Conservation (phyloP, 352 stramenopile genomes). For the Pythium phragmitis region DNA sequence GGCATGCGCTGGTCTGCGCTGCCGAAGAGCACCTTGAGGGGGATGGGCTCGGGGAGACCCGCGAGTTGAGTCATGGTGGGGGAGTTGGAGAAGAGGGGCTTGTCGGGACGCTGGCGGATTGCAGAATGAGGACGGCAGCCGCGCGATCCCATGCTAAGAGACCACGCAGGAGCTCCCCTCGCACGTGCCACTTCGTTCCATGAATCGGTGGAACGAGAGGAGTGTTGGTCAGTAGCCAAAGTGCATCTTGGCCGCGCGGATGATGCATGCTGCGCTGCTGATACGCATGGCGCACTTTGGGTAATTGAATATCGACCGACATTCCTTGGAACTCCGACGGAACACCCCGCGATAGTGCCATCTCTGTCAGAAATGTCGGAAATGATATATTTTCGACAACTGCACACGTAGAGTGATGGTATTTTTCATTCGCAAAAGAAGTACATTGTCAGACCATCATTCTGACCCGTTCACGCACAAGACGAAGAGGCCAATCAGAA, state of each 20-base stretch:
- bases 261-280: too few species aligned
- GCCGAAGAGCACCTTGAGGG: conserved; percentile 46
- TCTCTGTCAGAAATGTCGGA: too few species aligned
- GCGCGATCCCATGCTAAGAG: too few species aligned
- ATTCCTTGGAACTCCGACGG: too few species aligned
- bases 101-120: background rate
- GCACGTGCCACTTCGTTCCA: too few species aligned
- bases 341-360: too few species aligned
- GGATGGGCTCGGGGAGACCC: conserved; percentile 35
- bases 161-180: too few species aligned
- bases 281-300: too few species aligned
- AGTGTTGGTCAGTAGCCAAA: too few species aligned
- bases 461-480: conserved; percentile 6
- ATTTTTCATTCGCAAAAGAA: background rate
- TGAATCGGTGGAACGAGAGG: too few species aligned
- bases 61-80: conserved; percentile 15
- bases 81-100: background rate
- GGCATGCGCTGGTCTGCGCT: conserved; percentile 46
- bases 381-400: background rate
- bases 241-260: too few species aligned
- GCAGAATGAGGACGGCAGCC: conserved; percentile 8
- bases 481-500: conserved; percentile 13
- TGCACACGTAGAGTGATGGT: background rate
- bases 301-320: too few species aligned
- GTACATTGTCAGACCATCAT: conserved; percentile 8